Percentiles rank a stretch among this genome's conserved stretches.
These are phyloP conservation scores for Trichosanthes cucumerina DNA, from an alignment of 306 rosid species.

Conservation along the genomic window DNA sequence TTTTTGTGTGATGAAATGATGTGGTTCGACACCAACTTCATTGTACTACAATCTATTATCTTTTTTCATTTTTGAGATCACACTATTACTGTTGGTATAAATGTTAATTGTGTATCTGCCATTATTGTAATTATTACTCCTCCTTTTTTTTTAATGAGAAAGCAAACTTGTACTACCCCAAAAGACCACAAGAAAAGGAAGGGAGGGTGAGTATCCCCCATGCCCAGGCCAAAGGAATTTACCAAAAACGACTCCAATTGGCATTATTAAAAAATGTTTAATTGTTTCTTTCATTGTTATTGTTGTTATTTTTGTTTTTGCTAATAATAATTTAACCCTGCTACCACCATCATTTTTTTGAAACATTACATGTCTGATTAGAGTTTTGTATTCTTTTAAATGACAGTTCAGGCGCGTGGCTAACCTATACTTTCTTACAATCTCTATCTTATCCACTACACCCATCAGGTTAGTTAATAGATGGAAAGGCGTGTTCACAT, in stretches of 20 bases:
- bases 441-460: constrained; percentile 86
- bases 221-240: neutral
- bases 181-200: neutral
- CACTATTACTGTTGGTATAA: neutral
- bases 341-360: neutral
- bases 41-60: neutral
- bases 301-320: neutral
- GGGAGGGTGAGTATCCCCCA: neutral
- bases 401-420: constrained; percentile 99
- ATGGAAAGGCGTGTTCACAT: neutral
- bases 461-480: constrained; percentile 58
- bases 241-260: neutral
- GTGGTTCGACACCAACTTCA: neutral
- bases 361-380: constrained; percentile 20
- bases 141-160: neutral
- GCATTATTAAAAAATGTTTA: neutral
- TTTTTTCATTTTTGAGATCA: neutral
- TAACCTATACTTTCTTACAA: constrained; percentile 85
- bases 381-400: constrained; percentile 21
- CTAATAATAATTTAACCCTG: neutral
- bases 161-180: neutral
- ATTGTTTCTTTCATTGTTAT: neutral
- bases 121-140: neutral
- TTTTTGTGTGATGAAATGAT: neutral
- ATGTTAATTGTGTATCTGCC: neutral